Evolutionary conservation across 2,329 filamentous ascomycete genomes (phyloP).

Genomic region (Geosmithia putterillii): DNA sequence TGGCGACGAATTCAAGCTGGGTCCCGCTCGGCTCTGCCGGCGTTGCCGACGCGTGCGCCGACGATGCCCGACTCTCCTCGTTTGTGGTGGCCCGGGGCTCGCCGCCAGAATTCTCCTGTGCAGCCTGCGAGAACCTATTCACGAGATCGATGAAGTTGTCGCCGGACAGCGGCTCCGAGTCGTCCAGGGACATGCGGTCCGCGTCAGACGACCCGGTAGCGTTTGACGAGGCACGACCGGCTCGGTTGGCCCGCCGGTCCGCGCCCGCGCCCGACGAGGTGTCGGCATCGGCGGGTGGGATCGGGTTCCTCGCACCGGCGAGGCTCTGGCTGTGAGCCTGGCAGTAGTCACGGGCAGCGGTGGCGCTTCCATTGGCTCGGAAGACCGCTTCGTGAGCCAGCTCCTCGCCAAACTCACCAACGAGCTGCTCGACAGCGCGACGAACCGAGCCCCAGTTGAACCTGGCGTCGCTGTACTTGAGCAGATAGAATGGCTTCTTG

Average conservation of each 20-base stretch:
- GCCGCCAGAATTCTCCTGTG: constrained; percentile 6
- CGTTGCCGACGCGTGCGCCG: neutral
- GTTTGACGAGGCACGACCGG: constrained; percentile 10
- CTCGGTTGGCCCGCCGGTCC: constrained; percentile 2
- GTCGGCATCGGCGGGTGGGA: constrained; percentile 31
- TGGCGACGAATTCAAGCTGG: constrained; percentile 8
- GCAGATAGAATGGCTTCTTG: constrained; percentile 27
- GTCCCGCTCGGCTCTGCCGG: constrained; percentile 3
- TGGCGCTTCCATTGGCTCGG: constrained; percentile 57
- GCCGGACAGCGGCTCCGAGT: constrained; percentile 13
- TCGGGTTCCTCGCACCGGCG: constrained; percentile 51
- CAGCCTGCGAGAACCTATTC: constrained; percentile 10
- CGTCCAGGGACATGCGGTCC: constrained; percentile 25
- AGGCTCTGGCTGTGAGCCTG: constrained; percentile 44
- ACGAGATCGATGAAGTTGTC: constrained; percentile 17
- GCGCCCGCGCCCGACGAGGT: constrained; percentile 1
- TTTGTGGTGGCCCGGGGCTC: neutral
- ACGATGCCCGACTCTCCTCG: neutral
- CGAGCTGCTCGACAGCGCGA: constrained; percentile 10
- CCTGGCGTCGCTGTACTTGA: constrained; percentile 27
- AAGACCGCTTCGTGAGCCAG: constrained; percentile 72
- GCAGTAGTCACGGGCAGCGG: constrained; percentile 63
- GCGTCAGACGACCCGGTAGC: constrained; percentile 13
- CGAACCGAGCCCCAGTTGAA: constrained; percentile 32
- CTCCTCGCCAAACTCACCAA: constrained; percentile 31